Base-by-base conservation (phyloP, 352 stramenopile species). In the Globisporangium radiosum region DNA sequence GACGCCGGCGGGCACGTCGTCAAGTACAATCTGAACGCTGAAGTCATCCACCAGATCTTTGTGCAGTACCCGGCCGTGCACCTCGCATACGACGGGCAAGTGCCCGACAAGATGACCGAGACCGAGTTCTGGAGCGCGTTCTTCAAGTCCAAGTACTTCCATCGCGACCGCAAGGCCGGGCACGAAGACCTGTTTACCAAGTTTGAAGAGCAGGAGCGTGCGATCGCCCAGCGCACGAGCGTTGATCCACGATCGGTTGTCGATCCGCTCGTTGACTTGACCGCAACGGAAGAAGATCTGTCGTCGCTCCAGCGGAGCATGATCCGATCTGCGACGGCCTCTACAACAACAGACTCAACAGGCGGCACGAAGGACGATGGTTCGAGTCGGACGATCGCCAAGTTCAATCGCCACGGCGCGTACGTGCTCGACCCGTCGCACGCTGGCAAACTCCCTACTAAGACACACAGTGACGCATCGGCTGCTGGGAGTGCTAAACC, bases 11-110 rank as follows among this genome's bases (percentile, higher is more conserved):
- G 81, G 10, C 89, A 92, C 44, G 78, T 89, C 36, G 78, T 95
- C 69, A 95, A 95, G 69, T 95, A 95, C 68, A 95, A 95, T 47
- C 68, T 95, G 52, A 95, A 95, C 49, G 83, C 84, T 1, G 83
- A 95, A 36, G 85, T 93, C 50, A 93, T 95, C 63, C 85, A 95
- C 60, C 85, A 95, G 71, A 95, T 95, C 59, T 95, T 95, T 43
- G 87, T 92, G 55, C 85, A 95, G 68, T 95, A 93, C 65, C 85
- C 85, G 47, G 83, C 85, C 2, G 84, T 95, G 58, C 85, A 95
- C 63, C 70, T 90, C 47, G 85, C 85, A 39, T 95, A 95, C 67
- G 71, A 91, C 64, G 76, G 70, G 38, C 85, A 92, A 65, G 85
- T 95, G 53, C 85, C 85, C 1, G 85, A 95, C 69, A 90, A 92